phyloP scores from a whole-genome alignment of 2,329 filamentous ascomycete genomes.

The Cladosporium sp. region DNA sequence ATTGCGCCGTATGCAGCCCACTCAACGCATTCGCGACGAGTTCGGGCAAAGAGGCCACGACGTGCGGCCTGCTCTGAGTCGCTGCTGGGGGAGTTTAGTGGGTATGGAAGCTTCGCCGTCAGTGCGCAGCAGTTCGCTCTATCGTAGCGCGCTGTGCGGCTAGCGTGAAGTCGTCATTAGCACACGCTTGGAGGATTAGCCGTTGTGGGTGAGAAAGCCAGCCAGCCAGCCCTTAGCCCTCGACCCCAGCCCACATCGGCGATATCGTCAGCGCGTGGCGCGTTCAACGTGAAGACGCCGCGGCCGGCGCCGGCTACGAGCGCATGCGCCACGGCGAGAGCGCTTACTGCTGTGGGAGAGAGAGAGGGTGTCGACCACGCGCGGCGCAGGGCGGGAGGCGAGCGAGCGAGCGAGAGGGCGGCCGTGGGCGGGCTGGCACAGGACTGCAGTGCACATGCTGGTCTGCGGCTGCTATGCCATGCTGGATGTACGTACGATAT shows the following conservation, averaged over 20 bases:
- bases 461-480: no score
- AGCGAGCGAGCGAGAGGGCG: background rate
- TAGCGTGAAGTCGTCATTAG: conserved; percentile 14
- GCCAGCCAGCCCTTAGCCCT: conserved; percentile 4
- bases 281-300: conserved; percentile 9
- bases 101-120: conserved; percentile 11
- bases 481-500: no score
- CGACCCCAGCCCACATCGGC: conserved; percentile 13
- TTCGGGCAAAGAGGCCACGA: conserved; percentile 8
- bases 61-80: background rate
- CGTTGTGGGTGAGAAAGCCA: conserved; percentile 13
- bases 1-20: conserved; percentile 8
- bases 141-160: background rate
- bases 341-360: background rate
- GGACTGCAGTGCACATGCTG: no score
- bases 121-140: conserved; percentile 4
- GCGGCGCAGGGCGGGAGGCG: background rate
- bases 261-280: conserved; percentile 14
- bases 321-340: background rate
- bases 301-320: conserved; percentile 2
- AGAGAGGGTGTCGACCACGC: background rate
- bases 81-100: background rate
- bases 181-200: conserved; percentile 11
- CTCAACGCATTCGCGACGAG: conserved; percentile 7
- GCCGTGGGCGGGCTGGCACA: no score